Base-by-base conservation (phyloP, 768 basidiomycete genomes). In the Lactarius evosmus region DNA sequence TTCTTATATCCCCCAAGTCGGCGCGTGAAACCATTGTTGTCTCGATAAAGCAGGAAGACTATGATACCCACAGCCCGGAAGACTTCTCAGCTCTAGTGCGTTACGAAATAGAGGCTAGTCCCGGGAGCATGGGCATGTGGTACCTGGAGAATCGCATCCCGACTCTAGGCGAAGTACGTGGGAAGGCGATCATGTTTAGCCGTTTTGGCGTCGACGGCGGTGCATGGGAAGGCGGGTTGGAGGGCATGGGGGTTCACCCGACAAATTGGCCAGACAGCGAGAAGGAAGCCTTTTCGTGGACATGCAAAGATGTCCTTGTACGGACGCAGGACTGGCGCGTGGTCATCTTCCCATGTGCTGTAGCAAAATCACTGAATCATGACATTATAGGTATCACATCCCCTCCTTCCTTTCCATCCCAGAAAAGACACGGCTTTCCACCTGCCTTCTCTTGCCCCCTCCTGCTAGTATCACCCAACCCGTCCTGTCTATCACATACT, bases 21-120 rank as follows among this genome's bases (percentile, higher is more conserved):
- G 78, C 76, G 9, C 79, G 78, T 32, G 95, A 96, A 74, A 89
- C 89, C 0, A 73, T 97, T 38, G 82, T 97, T 32, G 85, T 95
- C 78, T 94, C 88, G 17, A 82, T 98, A 72, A 95, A 96, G 74
- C 90, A 95, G 71, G 95, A 98, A 73, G 88, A 92, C 67, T 84
- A 78, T 61, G 72, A 78, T 6, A 73, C 69, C 22, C 79, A 80
- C 0, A 76, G 83, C 4, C 72, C 77, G 0, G 67, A 73, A 1
- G 61, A 76, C 7, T 94, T 95, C 74, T 89, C 90, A 2, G 68
- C 73, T 33, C 74, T 86, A 11, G 88, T 95, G 9, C 83, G 81
- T 38, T 76, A 84, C 46, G 89, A 86, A 60, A 88, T 96, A 29
- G 72, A 74, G 27, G 70, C 70, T 49, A 82, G 85, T 2, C 82